Conservation (phyloP, 176 grass and related monocot genomes). For the Triticum dicoccoides region DNA sequence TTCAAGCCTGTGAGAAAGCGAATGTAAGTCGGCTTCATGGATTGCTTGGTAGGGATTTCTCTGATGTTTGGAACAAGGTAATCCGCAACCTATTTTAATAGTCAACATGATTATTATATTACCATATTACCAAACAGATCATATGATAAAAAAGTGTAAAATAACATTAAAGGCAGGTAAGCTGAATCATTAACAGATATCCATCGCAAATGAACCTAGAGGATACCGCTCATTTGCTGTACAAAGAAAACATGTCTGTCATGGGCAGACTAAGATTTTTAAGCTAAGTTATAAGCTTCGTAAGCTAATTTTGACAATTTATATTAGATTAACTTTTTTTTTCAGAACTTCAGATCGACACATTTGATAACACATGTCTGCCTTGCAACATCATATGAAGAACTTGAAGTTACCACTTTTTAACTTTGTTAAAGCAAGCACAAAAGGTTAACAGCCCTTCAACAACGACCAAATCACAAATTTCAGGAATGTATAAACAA, state of each 20-base stretch:
- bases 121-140: conserved; percentile 3
- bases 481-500: neutral
- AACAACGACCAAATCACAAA: neutral
- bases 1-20: conserved; percentile 97
- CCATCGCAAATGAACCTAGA: neutral
- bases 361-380: neutral
- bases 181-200: conserved; percentile 4
- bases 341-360: neutral
- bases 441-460: neutral
- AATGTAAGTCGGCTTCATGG: conserved; percentile 94
- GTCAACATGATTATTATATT: conserved; percentile 22
- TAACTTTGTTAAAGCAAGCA: conserved; percentile 12
- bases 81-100: conserved; percentile 68
- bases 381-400: neutral
- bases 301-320: neutral
- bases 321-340: neutral
- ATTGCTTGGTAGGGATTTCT: conserved; percentile 59
- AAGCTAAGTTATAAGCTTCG: conserved; percentile 3
- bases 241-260: neutral
- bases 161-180: conserved; percentile 10
- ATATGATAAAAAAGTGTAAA: neutral
- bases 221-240: neutral
- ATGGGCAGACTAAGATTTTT: neutral
- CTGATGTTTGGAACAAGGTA: conserved; percentile 89
- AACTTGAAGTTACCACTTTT: neutral